Percentiles rank a stretch among this genome's conserved stretches.
Conservation (phyloP, 2,329 filamentous ascomycete genomes). For the Cercospora citrullina region DNA sequence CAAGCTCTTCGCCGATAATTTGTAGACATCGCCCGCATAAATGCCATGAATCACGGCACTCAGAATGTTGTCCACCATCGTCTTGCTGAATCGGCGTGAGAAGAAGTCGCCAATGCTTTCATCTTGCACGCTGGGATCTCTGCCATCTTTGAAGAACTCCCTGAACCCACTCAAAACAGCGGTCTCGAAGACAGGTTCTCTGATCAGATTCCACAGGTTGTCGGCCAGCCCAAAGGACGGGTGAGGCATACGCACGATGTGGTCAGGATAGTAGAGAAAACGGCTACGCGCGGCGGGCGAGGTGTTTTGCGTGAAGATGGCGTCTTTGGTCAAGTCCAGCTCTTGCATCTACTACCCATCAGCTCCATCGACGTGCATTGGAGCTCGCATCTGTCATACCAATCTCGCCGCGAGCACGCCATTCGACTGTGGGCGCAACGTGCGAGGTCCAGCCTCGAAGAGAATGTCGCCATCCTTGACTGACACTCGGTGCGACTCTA, state of each 20-base stretch:
- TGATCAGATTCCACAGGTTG: conserved; percentile 34
- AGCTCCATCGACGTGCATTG: conserved; percentile 23
- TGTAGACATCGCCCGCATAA: conserved; percentile 84
- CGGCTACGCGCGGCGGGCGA: conserved; percentile 62
- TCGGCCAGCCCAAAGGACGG: conserved; percentile 40
- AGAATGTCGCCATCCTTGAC: conserved; percentile 64
- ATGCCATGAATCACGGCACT: conserved; percentile 83
- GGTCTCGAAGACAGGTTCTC: conserved; percentile 59
- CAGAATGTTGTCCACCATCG: conserved; percentile 67
- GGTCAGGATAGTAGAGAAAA: conserved; percentile 87
- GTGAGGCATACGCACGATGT: conserved; percentile 65
- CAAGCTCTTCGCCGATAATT: conserved; percentile 71
- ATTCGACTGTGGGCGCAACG: conserved; percentile 62
- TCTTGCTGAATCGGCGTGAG: conserved; percentile 54
- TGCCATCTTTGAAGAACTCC: conserved; percentile 36
- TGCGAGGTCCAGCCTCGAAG: conserved; percentile 83
- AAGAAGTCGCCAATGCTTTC: conserved; percentile 73
- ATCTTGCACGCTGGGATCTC: conserved; percentile 53
- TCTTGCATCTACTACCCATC: conserved; percentile 54
- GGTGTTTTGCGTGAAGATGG: conserved; percentile 55
- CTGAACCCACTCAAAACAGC: conserved; percentile 40
- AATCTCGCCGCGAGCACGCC: conserved; percentile 69
- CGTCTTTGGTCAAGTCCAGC: conserved; percentile 57
- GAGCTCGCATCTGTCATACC: conserved; percentile 51
- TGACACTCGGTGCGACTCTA: conserved; percentile 65